Evolutionary conservation across 208 protist genomes (phyloP).

Genomic region (Acanthamoeba sp.): DNA sequence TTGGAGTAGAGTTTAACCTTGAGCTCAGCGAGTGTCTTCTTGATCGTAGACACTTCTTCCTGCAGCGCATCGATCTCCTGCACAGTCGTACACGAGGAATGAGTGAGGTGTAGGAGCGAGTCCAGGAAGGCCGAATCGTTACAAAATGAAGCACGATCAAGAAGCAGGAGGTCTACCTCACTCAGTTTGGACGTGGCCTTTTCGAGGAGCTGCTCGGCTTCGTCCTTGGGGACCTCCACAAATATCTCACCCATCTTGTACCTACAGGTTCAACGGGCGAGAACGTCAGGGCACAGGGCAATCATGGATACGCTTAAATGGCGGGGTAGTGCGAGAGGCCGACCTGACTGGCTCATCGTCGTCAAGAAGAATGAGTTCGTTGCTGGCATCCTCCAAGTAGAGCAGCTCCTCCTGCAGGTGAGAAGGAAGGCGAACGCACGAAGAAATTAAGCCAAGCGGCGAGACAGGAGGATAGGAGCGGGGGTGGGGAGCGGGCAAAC

Average conservation of each 20-base stretch:
- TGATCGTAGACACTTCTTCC: slow-evolving; percentile 49
- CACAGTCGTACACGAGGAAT: not conserved
- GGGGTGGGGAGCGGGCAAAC: not conserved
- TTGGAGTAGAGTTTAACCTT: slow-evolving; percentile 77
- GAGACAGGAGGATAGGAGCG: not conserved
- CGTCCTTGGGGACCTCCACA: slow-evolving; percentile 59
- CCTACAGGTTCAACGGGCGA: not conserved
- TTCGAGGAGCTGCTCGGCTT: slow-evolving; percentile 54
- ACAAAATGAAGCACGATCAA: too few relatives aligned
- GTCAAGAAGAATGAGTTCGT: slow-evolving; percentile 70
- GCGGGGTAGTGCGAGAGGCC: not conserved
- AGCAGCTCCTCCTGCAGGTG: slow-evolving; percentile 22
- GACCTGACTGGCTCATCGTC: slow-evolving; percentile 43
- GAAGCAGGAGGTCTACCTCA: not conserved
- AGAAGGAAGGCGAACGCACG: not conserved
- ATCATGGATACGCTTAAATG: too few relatives aligned
- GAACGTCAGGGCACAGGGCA: too few relatives aligned
- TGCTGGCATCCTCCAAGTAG: slow-evolving; percentile 64
- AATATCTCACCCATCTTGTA: slow-evolving; percentile 75
- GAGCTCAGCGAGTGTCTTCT: slow-evolving; percentile 72
- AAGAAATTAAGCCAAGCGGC: not conserved
- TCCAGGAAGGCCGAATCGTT: too few relatives aligned
- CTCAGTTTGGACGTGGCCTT: slow-evolving; percentile 44
- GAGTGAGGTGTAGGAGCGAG: too few relatives aligned
- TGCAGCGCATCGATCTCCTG: slow-evolving; percentile 3